A percentile compares a stretch with the other conserved stretches of the same genome.
phyloP scores from a whole-genome alignment of 305 asterid species.

The Fraxinus nigra region DNA sequence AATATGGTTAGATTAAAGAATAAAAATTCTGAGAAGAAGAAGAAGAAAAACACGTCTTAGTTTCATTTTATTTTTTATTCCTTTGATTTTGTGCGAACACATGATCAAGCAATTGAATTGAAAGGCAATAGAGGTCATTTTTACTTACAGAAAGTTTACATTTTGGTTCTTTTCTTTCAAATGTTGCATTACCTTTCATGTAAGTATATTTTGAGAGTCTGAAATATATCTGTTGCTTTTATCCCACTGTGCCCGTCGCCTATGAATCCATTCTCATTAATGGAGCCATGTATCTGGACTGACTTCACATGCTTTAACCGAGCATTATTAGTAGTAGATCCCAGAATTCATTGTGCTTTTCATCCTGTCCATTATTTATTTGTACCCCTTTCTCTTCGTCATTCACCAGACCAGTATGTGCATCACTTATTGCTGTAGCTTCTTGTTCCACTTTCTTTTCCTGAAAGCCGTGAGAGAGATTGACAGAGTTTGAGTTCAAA shows the following conservation, averaged over 20 bases:
- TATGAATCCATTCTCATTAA: constrained; percentile 32
- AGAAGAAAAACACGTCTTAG: no score
- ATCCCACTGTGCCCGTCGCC: constrained; percentile 28
- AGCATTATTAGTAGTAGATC: constrained; percentile 34
- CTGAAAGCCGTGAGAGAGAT: constrained; percentile 20
- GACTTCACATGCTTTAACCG: constrained; percentile 58
- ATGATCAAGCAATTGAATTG: no score
- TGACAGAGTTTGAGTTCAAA: background rate
- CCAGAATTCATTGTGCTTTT: constrained; percentile 40
- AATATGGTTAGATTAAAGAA: no score
- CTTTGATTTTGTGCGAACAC: no score
- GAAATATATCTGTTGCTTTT: constrained; percentile 38
- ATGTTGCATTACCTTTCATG: constrained; percentile 19
- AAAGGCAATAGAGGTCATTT: constrained; percentile 35
- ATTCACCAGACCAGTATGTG: constrained; percentile 19
- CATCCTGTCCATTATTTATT: constrained; percentile 21
- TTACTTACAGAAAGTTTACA: constrained; percentile 32
- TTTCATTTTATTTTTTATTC: no score
- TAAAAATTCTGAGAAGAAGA: no score
- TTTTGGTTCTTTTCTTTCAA: constrained; percentile 33
- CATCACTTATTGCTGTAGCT: constrained; percentile 19
- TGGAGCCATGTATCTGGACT: constrained; percentile 36
- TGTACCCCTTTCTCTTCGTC: constrained; percentile 21
- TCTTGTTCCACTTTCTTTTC: constrained; percentile 27
- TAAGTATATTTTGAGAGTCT: constrained; percentile 35